These are phyloP conservation scores for Komagataella phaffii DNA, from an alignment of 805 yeast genomes.

Conservation along the genomic window DNA sequence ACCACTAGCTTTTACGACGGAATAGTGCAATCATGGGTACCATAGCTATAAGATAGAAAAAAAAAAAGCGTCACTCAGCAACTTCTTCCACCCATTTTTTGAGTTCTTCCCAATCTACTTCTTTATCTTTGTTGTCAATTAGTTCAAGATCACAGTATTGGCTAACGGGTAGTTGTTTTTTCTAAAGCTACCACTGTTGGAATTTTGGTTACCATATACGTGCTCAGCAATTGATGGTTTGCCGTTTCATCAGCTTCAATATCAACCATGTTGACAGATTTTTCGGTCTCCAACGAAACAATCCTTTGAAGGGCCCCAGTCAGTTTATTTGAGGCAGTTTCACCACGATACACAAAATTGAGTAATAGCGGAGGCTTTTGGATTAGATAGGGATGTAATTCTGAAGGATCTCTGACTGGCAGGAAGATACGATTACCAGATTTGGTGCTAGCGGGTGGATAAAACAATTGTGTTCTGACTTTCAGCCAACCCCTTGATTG, in stretches of 20 bases:
- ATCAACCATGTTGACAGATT: conserved; percentile 50
- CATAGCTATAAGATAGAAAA: not conserved
- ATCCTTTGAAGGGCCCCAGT: conserved; percentile 48
- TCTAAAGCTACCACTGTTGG: conserved; percentile 59
- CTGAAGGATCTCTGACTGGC: conserved; percentile 39
- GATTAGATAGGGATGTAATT: conserved; percentile 40
- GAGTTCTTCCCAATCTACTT: conserved; percentile 28
- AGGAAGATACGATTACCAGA: conserved; percentile 29
- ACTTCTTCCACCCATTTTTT: conserved; percentile 29
- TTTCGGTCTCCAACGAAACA: conserved; percentile 32
- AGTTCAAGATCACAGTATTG: conserved; percentile 19
- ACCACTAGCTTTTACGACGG: conserved; percentile 92
- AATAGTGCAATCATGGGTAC: conserved; percentile 63
- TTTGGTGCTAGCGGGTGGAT: conserved; percentile 20
- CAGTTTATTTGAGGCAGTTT: conserved; percentile 43
- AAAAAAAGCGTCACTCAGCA: conserved; percentile 16
- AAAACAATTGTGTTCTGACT: conserved; percentile 14
- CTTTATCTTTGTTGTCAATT: conserved; percentile 13
- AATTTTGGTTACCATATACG: conserved; percentile 34
- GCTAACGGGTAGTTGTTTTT: conserved; percentile 47
- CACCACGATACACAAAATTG: conserved; percentile 61
- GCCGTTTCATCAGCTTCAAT: conserved; percentile 58
- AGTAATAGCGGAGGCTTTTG: conserved; percentile 50
- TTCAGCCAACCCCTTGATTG: conserved; percentile 16
- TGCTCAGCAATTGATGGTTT: conserved; percentile 35